Conservation (phyloP, 495 filamentous ascomycete genomes). For the Podospora australis region DNA sequence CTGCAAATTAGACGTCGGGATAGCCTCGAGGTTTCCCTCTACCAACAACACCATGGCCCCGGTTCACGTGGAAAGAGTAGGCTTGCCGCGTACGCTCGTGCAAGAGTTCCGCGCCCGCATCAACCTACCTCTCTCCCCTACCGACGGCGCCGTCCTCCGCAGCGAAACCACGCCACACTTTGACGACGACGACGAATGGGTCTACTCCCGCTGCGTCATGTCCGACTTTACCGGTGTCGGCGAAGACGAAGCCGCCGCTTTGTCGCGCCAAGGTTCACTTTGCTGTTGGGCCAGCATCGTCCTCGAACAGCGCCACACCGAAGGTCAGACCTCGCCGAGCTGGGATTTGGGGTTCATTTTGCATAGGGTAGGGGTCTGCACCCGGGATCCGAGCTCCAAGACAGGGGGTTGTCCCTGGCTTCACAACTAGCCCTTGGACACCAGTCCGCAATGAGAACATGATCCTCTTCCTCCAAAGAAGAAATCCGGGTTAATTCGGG, state of each 20-base stretch:
- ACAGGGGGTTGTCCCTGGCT: too few species aligned
- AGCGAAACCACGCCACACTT: conserved; percentile 10
- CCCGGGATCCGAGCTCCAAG: conserved; percentile 6
- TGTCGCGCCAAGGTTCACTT: conserved; percentile 17
- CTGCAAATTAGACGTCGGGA: conserved; percentile 16
- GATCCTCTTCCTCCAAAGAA: too few species aligned
- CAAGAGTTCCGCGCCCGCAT: neutral
- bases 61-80: neutral
- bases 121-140: neutral
- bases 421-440: too few species aligned
- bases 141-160: neutral
- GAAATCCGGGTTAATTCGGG: too few species aligned
- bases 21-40: neutral
- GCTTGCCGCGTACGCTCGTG: conserved; percentile 1
- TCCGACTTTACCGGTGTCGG: conserved; percentile 23
- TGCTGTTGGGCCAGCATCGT: conserved; percentile 27
- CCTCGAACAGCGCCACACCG: neutral
- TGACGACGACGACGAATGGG: conserved; percentile 27
- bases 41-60: neutral
- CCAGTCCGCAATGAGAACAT: too few species aligned
- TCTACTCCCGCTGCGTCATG: conserved; percentile 23
- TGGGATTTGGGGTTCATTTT: conserved; percentile 14
- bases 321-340: neutral
- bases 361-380: conserved; percentile 6
- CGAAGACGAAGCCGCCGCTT: conserved; percentile 14